These are phyloP conservation scores for Phytophthora hibernalis DNA, from an alignment of 352 stramenopile species.

Conservation along the genomic window DNA sequence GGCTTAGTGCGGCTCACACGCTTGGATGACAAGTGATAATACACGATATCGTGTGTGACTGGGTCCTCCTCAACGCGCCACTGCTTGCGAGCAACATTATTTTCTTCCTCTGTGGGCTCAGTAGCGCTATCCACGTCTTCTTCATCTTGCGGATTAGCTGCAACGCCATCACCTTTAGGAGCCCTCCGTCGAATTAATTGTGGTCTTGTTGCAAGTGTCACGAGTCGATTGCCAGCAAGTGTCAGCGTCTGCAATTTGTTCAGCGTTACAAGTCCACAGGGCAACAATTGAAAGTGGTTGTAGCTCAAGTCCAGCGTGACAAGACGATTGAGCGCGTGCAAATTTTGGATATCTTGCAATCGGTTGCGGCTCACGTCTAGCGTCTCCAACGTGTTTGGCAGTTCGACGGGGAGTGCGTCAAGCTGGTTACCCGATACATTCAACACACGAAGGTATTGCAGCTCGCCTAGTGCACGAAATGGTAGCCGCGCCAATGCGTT, in stretches of 20 bases:
- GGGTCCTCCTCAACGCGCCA: conserved; percentile 74
- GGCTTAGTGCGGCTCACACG: conserved; percentile 61
- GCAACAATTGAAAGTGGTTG: conserved; percentile 70
- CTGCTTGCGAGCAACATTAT: conserved; percentile 33
- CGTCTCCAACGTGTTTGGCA: conserved; percentile 47
- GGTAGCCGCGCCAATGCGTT: conserved; percentile 62
- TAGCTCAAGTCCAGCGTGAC: conserved; percentile 65
- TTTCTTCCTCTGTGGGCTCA: conserved; percentile 42
- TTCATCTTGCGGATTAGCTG: conserved; percentile 21
- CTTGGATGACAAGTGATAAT: conserved; percentile 61
- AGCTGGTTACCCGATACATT: conserved; percentile 73
- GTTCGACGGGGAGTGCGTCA: conserved; percentile 39
- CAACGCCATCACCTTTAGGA: conserved; percentile 4
- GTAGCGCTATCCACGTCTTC: background rate
- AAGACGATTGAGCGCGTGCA: conserved; percentile 57
- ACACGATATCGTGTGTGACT: conserved; percentile 49
- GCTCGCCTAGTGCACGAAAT: conserved; percentile 26
- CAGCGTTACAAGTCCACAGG: conserved; percentile 54
- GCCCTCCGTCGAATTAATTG: conserved; percentile 21
- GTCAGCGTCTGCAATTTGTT: conserved; percentile 51
- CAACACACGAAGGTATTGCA: conserved; percentile 51
- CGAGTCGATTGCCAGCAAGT: conserved; percentile 64
- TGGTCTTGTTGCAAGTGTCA: conserved; percentile 64
- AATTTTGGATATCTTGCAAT: conserved; percentile 49
- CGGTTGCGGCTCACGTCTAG: conserved; percentile 64